These are phyloP conservation scores for Bruguiera gymnorhiza DNA, from an alignment of 345 rosid species.

Conservation along the genomic window DNA sequence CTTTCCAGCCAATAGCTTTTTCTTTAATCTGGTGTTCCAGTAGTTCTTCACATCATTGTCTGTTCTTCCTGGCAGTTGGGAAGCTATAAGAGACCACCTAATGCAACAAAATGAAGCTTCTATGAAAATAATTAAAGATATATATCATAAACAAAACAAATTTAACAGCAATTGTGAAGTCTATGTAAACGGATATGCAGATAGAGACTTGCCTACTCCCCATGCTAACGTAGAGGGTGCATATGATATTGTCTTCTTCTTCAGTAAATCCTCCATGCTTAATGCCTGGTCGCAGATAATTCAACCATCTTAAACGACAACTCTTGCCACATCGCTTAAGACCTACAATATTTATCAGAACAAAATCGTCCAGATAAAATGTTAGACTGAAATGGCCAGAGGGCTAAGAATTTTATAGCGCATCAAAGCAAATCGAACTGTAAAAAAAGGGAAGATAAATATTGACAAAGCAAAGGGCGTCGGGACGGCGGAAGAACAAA, in stretches of 20 bases:
- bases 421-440: not conserved
- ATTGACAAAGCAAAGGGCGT: no score
- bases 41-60: conserved; percentile 26
- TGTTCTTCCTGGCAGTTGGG: conserved; percentile 22
- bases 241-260: conserved; percentile 23
- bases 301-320: conserved; percentile 27
- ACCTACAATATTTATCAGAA: conserved; percentile 2
- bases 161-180: not conserved
- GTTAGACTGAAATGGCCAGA: not conserved
- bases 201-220: conserved; percentile 23
- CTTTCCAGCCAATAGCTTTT: conserved; percentile 1
- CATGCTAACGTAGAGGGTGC: not conserved
- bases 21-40: conserved; percentile 23
- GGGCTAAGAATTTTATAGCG: not conserved
- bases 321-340: conserved; percentile 28
- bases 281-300: conserved; percentile 23
- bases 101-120: not conserved
- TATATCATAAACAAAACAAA: not conserved
- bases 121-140: not conserved
- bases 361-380: not conserved
- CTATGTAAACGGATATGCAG: not conserved
- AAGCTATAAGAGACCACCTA: conserved; percentile 25
- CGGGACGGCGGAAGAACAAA: no score
- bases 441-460: no score
- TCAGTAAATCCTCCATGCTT: conserved; percentile 22